Evolutionary conservation across 176 grass and related monocot genomes (phyloP).

Genomic region (Oryza glaberrima): DNA sequence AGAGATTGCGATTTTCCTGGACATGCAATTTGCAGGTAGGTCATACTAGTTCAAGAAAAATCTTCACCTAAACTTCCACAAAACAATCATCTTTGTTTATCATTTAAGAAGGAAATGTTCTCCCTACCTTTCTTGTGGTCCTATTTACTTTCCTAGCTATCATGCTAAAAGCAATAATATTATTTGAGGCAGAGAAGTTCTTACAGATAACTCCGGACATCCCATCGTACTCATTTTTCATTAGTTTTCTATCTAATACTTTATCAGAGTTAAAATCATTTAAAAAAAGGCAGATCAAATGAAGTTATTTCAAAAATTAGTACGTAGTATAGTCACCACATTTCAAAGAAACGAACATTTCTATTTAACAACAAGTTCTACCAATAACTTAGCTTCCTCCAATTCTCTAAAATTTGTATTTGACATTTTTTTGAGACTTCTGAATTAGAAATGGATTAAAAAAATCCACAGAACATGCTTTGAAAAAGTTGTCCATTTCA

Average conservation of each 20-base stretch:
- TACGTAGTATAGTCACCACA: too few species aligned
- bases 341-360: too few species aligned
- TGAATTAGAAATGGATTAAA: too few species aligned
- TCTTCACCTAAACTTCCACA: not conserved
- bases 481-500: too few species aligned
- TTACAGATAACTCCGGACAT: not conserved
- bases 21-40: not conserved
- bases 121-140: not conserved
- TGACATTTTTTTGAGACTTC: not conserved
- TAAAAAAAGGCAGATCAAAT: not conserved
- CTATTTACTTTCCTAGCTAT: not conserved
- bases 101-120: not conserved
- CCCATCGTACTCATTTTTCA: too few species aligned
- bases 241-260: not conserved
- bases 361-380: too few species aligned
- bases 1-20: not conserved
- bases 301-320: too few species aligned
- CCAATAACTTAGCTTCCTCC: too few species aligned
- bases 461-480: too few species aligned
- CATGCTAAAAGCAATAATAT: not conserved
- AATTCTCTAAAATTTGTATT: too few species aligned
- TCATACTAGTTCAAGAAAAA: not conserved
- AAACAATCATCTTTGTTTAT: not conserved
- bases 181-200: not conserved
- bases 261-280: not conserved